A percentile compares a stretch with the other conserved stretches of the same genome.
phyloP scores from a whole-genome alignment of 2,329 filamentous ascomycete genomes.

The Phyllosticta citribraziliensis region DNA sequence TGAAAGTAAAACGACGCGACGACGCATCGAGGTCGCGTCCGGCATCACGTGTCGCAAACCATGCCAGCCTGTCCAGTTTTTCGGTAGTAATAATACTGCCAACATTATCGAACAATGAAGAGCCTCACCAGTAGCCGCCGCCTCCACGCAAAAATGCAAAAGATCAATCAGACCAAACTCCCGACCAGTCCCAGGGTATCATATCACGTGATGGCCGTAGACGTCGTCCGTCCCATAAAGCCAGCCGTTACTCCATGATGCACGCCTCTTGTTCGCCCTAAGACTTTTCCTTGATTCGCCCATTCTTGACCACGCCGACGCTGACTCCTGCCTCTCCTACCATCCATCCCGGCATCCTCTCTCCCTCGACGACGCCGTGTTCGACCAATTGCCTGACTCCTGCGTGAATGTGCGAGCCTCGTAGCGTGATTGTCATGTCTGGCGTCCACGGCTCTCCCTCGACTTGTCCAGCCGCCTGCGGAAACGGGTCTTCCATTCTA shows the following conservation, averaged over 20 bases:
- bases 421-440: conserved; percentile 56
- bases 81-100: background rate
- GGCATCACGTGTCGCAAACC: background rate
- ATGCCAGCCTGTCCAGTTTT: background rate
- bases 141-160: background rate
- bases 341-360: conserved; percentile 81
- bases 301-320: conserved; percentile 56
- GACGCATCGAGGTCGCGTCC: background rate
- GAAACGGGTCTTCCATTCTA: conserved; percentile 38
- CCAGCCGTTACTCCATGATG: background rate
- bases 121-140: background rate
- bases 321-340: conserved; percentile 79
- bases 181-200: conserved; percentile 1
- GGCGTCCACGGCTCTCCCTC: conserved; percentile 41
- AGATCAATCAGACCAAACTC: background rate
- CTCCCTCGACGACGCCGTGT: conserved; percentile 62
- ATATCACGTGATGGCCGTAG: background rate
- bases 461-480: background rate
- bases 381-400: conserved; percentile 72
- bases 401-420: conserved; percentile 69
- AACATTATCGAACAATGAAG: too few relatives aligned
- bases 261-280: background rate
- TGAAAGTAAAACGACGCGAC: background rate
- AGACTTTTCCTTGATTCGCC: conserved; percentile 41
- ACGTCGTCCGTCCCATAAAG: background rate